Base-by-base conservation (phyloP, 2,329 filamentous ascomycete species). In the Diaporthe australafricana region DNA sequence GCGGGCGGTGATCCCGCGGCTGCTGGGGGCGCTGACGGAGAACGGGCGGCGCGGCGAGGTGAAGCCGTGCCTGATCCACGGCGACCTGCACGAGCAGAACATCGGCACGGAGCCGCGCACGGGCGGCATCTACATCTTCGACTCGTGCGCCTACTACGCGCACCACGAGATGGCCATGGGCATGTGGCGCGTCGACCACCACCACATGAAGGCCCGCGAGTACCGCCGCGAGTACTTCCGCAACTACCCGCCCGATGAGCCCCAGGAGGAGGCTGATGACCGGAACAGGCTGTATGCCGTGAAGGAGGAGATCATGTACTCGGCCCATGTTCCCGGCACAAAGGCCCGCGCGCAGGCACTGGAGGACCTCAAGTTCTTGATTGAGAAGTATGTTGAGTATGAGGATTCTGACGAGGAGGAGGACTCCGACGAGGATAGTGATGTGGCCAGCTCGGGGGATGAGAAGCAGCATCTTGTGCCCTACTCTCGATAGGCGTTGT, bases 11-110 rank as follows among this genome's bases (percentile, higher is more conserved):
- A 70, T 77, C 6, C 70, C 74, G 12, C 75, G 76, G 12, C 77
- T 83, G 16, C 79, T 83, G 32, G 80, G 81, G 2, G 70, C 76
- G 3, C 71, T 80, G 5, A 71, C 81, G 9, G 77, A 76, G 16
- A 74, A 75, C 1, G 67, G 81, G 17, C 74, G 79, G 66, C n/a
- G n/a, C n/a, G n/a, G n/a, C n/a, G 17, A 68, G 5, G 75, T 81
- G 14, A 77, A 77, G 57, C 80, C 80, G 1, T 74, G 75, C 35
- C 75, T 84, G 55, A 80, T 83, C 30, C 82, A 84, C 72, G 83
- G 82, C 1, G 82, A 85, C 75, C 76, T 84, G 5, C 85, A 82
- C 83, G 80, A 85, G 69, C 79, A 77, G 5, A 86, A 85, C 72
- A 76, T 78, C 4, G 82, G 81, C 1, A 80, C 79, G 7, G 77